phyloP scores from a whole-genome alignment of 208 protist genomes.

The Hexamita inflata region DNA sequence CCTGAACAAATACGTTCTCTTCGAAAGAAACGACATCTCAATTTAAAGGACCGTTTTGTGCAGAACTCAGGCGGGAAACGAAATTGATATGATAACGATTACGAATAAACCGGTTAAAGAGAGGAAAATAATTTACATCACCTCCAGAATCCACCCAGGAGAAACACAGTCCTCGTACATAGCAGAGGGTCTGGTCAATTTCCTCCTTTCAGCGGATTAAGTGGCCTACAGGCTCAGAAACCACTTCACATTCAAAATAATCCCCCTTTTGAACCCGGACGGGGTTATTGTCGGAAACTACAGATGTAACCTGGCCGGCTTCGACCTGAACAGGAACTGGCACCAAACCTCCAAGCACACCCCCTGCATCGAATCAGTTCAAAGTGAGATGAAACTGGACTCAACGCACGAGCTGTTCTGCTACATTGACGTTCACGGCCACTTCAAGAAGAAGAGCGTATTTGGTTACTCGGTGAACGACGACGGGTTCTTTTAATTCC shows the following conservation, averaged over 20 bases:
- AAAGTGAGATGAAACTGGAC: not conserved
- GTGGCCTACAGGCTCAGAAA: constrained; percentile 56
- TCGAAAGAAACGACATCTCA: no score
- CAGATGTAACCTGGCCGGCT: constrained; percentile 69
- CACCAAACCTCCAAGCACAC: constrained; percentile 43
- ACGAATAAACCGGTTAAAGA: constrained; percentile 43
- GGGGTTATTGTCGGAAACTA: constrained; percentile 88
- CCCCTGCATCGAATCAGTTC: not conserved
- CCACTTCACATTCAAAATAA: constrained; percentile 74
- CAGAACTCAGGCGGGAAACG: constrained; percentile 59
- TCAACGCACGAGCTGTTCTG: constrained; percentile 18
- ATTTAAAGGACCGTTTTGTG: no score
- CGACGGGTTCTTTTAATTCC: not conserved
- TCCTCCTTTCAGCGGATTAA: constrained; percentile 51
- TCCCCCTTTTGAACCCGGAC: constrained; percentile 91
- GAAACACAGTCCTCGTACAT: constrained; percentile 82
- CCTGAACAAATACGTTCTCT: no score
- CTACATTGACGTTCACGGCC: constrained; percentile 52
- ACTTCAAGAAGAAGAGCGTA: constrained; percentile 49
- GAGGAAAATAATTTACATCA: constrained; percentile 57
- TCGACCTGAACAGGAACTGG: constrained; percentile 83
- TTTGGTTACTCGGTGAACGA: constrained; percentile 46
- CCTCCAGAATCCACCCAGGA: constrained; percentile 82
- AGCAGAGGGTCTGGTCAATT: constrained; percentile 76
- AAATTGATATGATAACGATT: constrained; percentile 68